Conservation (phyloP, 1,139 yeast species). For the Hanseniaspora sp. region DNA sequence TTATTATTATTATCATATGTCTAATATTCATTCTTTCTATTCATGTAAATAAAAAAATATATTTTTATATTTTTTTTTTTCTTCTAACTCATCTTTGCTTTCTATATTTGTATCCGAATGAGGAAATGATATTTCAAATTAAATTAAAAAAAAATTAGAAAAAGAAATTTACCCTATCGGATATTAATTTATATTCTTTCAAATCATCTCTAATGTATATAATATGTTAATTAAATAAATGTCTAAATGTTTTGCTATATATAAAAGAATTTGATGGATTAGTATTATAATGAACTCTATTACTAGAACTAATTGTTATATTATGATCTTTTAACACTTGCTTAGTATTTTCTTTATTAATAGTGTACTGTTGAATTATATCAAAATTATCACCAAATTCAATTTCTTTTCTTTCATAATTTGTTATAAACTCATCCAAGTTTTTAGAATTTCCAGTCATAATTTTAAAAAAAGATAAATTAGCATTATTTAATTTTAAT, state of each 20-base stretch:
- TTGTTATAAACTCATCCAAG: conserved; percentile 23
- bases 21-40: too few relatives aligned
- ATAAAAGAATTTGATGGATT: conserved; percentile 21
- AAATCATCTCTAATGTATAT: neutral
- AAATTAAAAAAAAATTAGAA: too few relatives aligned
- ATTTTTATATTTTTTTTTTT: too few relatives aligned
- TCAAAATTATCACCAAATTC: conserved; percentile 30
- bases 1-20: too few relatives aligned
- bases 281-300: too few relatives aligned
- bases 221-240: conserved; percentile 27
- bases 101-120: too few relatives aligned
- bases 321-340: conserved; percentile 25
- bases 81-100: too few relatives aligned
- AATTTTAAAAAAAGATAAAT: conserved; percentile 26
- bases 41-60: too few relatives aligned
- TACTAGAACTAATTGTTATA: conserved; percentile 16
- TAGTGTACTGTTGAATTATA: conserved; percentile 29
- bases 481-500: conserved; percentile 22
- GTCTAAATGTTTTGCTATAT: conserved; percentile 28
- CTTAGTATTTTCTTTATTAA: conserved; percentile 26
- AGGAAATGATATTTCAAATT: too few relatives aligned
- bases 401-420: conserved; percentile 17
- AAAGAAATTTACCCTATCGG: too few relatives aligned
- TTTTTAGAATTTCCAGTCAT: conserved; percentile 27
- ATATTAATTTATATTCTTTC: too few relatives aligned